These are phyloP conservation scores for Ceratocystis harringtonii DNA, from an alignment of 2,329 filamentous ascomycete species.

Conservation along the genomic window DNA sequence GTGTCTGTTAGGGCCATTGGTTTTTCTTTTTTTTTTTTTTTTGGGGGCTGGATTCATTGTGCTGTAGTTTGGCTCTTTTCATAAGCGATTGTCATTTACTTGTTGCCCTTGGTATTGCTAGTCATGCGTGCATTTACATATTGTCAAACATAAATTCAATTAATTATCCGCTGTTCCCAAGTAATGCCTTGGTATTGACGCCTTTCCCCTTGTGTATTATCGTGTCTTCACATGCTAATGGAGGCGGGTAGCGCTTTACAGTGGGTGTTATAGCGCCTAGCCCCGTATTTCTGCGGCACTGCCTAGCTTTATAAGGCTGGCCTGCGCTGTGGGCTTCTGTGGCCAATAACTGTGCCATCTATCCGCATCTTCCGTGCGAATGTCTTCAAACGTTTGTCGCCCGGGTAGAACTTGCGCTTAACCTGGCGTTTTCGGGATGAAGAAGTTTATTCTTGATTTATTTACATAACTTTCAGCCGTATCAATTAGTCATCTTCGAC, in stretches of 20 bases:
- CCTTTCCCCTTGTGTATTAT: no score
- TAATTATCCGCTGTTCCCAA: not conserved
- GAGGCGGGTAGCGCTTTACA: no score
- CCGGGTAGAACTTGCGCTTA: no score
- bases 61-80: not conserved
- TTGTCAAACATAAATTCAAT: not conserved
- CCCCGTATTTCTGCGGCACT: no score
- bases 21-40: not conserved
- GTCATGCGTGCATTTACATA: not conserved
- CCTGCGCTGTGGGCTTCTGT: no score
- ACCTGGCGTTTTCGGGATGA: not conserved
- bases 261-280: no score
- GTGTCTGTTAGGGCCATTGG: not conserved
- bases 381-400: no score
- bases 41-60: not conserved
- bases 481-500: no score
- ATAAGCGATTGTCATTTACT: conserved; percentile 4
- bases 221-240: no score
- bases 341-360: not conserved
- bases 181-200: no score
- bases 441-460: not conserved
- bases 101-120: not conserved
- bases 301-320: no score
- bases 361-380: not conserved
- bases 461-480: no score